Evolutionary conservation across 1,284 basidiomycete species (phyloP).

Genomic region (Mixia osmundae): DNA sequence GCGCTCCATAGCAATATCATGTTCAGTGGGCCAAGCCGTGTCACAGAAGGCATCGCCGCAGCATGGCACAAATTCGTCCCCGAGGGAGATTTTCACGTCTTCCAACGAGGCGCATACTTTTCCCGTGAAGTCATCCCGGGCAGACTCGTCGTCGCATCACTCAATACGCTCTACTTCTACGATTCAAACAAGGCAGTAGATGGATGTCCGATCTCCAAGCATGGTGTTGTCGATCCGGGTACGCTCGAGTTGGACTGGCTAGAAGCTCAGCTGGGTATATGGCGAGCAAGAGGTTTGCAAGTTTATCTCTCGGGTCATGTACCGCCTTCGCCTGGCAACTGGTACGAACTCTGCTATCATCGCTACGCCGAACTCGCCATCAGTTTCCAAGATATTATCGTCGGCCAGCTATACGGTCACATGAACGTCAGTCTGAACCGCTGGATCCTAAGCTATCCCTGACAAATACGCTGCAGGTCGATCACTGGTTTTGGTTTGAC

Average conservation of each 20-base stretch:
- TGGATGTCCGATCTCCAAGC: slow-evolving; percentile 17
- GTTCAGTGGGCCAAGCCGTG: background rate
- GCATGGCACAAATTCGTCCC: slow-evolving; percentile 72
- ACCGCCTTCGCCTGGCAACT: slow-evolving; percentile 54
- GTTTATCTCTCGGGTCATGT: slow-evolving; percentile 43
- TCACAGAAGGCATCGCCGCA: slow-evolving; percentile 22
- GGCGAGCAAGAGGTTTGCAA: slow-evolving; percentile 52
- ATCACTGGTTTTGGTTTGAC: slow-evolving; percentile 27
- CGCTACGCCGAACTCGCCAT: slow-evolving; percentile 61
- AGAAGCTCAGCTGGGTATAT: slow-evolving; percentile 53
- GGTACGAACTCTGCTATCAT: slow-evolving; percentile 24
- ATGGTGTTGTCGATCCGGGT: slow-evolving; percentile 43
- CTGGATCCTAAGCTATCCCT: too few relatives aligned
- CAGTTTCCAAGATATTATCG: slow-evolving; percentile 67
- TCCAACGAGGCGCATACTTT: slow-evolving; percentile 43
- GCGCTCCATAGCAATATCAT: background rate
- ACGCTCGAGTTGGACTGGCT: slow-evolving; percentile 75
- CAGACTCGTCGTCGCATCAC: slow-evolving; percentile 49
- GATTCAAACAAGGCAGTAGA: slow-evolving; percentile 59
- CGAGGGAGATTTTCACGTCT: slow-evolving; percentile 40
- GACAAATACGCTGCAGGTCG: too few relatives aligned
- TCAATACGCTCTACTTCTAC: slow-evolving; percentile 86
- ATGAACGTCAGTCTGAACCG: slow-evolving; percentile 24
- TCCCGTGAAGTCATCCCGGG: slow-evolving; percentile 57
- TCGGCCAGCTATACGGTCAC: slow-evolving; percentile 65